These are phyloP conservation scores for Pezicula rhizophila DNA, from an alignment of 2,329 filamentous ascomycete species.

Conservation along the genomic window DNA sequence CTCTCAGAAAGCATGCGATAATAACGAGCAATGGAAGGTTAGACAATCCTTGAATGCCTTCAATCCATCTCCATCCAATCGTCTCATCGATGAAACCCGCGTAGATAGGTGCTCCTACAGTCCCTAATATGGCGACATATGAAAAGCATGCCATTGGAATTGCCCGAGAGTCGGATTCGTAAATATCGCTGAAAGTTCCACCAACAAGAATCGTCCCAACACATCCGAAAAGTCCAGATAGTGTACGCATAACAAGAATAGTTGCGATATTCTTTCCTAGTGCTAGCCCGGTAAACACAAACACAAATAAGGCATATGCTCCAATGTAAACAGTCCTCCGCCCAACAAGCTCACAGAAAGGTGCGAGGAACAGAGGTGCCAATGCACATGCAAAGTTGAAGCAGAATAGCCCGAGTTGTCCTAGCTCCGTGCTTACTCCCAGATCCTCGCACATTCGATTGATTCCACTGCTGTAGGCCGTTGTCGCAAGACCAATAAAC, in stretches of 20 bases:
- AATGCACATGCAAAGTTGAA: slow-evolving; percentile 70
- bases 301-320: slow-evolving; percentile 39
- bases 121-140: slow-evolving; percentile 68
- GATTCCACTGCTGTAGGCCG: slow-evolving; percentile 45
- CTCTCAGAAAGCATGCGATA: slow-evolving; percentile 67
- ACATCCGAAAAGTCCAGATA: slow-evolving; percentile 65
- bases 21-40: slow-evolving; percentile 56
- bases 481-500: slow-evolving; percentile 48
- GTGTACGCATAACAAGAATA: slow-evolving; percentile 62
- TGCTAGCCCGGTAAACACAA: slow-evolving; percentile 52
- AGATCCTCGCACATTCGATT: slow-evolving; percentile 38
- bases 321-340: slow-evolving; percentile 72
- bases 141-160: slow-evolving; percentile 85
- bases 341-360: slow-evolving; percentile 81
- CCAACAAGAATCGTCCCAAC: slow-evolving; percentile 70
- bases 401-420: slow-evolving; percentile 58
- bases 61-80: slow-evolving; percentile 76
- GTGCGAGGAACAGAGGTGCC: slow-evolving; percentile 82
- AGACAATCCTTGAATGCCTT: slow-evolving; percentile 74
- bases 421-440: slow-evolving; percentile 34
- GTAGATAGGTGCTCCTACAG: slow-evolving; percentile 63
- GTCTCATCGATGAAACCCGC: slow-evolving; percentile 51
- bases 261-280: slow-evolving; percentile 66
- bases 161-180: slow-evolving; percentile 69
- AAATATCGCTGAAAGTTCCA: slow-evolving; percentile 84